Evolutionary conservation across 1,284 basidiomycete genomes (phyloP), one percentile per base, ranked within the genome.

Genomic region (Tetrapyrgos nigripes): DNA sequence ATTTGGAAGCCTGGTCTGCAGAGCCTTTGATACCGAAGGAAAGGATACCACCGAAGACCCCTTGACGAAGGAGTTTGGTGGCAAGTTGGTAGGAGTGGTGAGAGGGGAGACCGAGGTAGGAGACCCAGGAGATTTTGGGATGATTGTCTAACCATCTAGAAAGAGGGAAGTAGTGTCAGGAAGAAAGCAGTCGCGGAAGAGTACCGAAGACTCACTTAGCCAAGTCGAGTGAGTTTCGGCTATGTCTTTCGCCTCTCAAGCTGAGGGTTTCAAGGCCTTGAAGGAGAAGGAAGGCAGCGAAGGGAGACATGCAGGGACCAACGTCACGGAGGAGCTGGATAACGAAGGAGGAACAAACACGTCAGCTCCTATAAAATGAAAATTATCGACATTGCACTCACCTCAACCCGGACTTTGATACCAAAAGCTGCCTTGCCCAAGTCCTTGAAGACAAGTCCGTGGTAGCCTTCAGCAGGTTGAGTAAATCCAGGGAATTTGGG

Each of bases 251-350:
- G 1, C 82, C 87, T 14, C 94, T 84, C 57, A 96, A 79, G 65
- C 87, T 89, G 55, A 96, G 85, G 2, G 94, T 96, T 77, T 96
- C 94, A 44, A 96, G 79, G 57, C 94, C 94, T 70, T 93, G 91
- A 26, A 96, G 76, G n/a, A 94, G 81, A 51, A 93, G 80, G 81
- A 94, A 94, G 1, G 92, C 89, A 9, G 77, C 89, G 69, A 96
- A 94, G 17, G 94, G 92, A 73, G 93, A 93, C 67, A 94, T 66
- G 8, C 81, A 76, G 1, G 91, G 84, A 2, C 93, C 94, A 44
- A 95, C 60, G 72, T 96, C 93, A 27, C 93, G 90, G 54, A 95
- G 80, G 49, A 93, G 79, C 70, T n/a, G n/a, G n/a, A n/a, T n/a
- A n/a, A n/a, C n/a, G n/a, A n/a, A n/a, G n/a, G n/a, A n/a, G n/a